Evolutionary conservation across 192 early-diverging fungal genomes (phyloP).

Genomic region (Gonapodya sp.): DNA sequence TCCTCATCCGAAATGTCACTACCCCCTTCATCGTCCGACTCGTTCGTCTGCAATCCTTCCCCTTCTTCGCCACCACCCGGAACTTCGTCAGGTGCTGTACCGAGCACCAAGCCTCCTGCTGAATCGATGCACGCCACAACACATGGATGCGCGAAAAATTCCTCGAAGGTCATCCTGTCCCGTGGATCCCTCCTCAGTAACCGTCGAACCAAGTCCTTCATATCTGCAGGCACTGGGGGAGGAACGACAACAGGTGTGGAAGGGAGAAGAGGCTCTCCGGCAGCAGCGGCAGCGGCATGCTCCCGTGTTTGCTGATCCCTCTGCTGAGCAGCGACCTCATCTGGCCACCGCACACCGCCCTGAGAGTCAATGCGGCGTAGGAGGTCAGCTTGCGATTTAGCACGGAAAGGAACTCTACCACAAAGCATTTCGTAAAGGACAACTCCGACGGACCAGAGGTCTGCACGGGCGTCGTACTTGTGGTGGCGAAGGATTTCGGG

Average conservation of each 20-base stretch:
- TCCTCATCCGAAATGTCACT: neutral
- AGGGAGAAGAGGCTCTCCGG: neutral
- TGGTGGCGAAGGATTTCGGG: slow-evolving; percentile 81
- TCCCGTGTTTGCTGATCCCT: neutral
- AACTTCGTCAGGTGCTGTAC: neutral
- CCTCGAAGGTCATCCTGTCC: slow-evolving; percentile 86
- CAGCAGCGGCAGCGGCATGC: neutral
- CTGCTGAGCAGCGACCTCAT: slow-evolving; percentile 20
- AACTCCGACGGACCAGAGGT: slow-evolving; percentile 93
- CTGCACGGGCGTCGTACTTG: slow-evolving; percentile 89
- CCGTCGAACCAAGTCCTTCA: slow-evolving; percentile 72
- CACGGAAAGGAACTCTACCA: slow-evolving; percentile 83
- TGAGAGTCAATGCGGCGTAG: slow-evolving; percentile 78
- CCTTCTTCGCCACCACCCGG: neutral
- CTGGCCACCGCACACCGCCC: slow-evolving; percentile 82
- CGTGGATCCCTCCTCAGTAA: slow-evolving; percentile 77
- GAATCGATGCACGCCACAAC: neutral
- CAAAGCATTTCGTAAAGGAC: slow-evolving; percentile 91
- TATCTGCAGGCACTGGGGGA: slow-evolving; percentile 47
- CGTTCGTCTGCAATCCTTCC: neutral
- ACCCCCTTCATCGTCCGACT: neutral
- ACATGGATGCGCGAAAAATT: slow-evolving; percentile 72
- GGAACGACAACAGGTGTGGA: neutral
- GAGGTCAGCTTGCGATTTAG: slow-evolving; percentile 87
- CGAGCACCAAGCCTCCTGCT: slow-evolving; percentile 37